A percentile compares a stretch with the other conserved stretches of the same genome.
Conservation (phyloP, 495 filamentous ascomycete species). For the Friedmanniomyces endolithicus region DNA sequence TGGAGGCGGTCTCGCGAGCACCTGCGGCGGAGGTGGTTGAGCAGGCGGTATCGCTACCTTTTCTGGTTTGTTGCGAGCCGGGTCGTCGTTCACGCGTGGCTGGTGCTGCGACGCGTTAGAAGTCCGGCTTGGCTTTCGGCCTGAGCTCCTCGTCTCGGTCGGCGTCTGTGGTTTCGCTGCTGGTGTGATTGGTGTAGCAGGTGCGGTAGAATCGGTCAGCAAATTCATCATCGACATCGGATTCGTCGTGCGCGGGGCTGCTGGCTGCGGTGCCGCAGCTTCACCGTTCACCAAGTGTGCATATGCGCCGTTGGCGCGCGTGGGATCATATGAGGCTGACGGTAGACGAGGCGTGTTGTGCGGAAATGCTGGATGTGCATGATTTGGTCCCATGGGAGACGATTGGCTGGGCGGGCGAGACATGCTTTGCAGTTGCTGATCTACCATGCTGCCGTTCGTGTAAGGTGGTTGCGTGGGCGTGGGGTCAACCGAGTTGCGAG, state of each 20-base stretch:
- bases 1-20: background rate
- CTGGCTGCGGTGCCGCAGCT: background rate
- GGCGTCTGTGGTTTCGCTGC: background rate
- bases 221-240: constrained; percentile 21
- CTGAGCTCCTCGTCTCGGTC: constrained; percentile 4
- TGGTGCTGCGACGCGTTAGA: constrained; percentile 14
- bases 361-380: constrained; percentile 31
- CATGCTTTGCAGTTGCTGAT: background rate
- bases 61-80: background rate
- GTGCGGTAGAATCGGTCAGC: constrained; percentile 4
- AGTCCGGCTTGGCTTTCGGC: constrained; percentile 9
- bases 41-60: constrained; percentile 6
- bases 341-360: constrained; percentile 30
- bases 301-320: constrained; percentile 5
- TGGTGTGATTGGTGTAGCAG: background rate
- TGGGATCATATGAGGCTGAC: constrained; percentile 26
- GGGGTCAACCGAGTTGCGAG: background rate
- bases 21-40: background rate
- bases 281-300: background rate
- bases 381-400: constrained; percentile 1
- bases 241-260: constrained; percentile 5
- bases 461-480: background rate
- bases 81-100: constrained; percentile 10
- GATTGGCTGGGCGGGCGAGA: constrained; percentile 7
- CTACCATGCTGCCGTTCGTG: constrained; percentile 1